Evolutionary conservation across 805 yeast genomes (phyloP).

Genomic region (Candida parachauliodes): DNA sequence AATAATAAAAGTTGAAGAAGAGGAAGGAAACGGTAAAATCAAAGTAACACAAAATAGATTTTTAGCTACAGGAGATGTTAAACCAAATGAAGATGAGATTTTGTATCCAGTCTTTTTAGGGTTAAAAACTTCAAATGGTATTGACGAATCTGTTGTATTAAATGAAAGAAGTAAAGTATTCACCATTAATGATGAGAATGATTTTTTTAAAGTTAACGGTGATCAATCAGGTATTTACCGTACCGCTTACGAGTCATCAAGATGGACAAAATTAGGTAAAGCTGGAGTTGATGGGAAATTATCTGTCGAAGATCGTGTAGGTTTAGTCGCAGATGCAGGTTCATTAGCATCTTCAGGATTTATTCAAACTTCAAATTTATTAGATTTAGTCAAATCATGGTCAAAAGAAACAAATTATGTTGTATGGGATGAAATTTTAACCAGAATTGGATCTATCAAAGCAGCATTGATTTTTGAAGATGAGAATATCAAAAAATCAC

Average conservation of each 20-base stretch:
- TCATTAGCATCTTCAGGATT: slow-evolving; percentile 70
- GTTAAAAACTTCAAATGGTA: slow-evolving; percentile 54
- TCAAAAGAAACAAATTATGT: slow-evolving; percentile 56
- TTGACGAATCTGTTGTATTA: slow-evolving; percentile 57
- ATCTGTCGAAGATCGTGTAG: slow-evolving; percentile 74
- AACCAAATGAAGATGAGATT: slow-evolving; percentile 66
- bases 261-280: slow-evolving; percentile 66
- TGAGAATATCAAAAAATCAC: slow-evolving; percentile 41
- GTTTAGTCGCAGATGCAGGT: slow-evolving; percentile 76
- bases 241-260: slow-evolving; percentile 63
- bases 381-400: slow-evolving; percentile 60
- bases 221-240: slow-evolving; percentile 75
- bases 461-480: slow-evolving; percentile 56
- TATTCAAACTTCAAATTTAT: slow-evolving; percentile 57
- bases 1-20: slow-evolving; percentile 56
- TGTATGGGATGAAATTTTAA: slow-evolving; percentile 62
- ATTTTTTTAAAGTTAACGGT: slow-evolving; percentile 67
- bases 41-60: slow-evolving; percentile 69
- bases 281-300: slow-evolving; percentile 56
- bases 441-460: slow-evolving; percentile 46
- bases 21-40: slow-evolving; percentile 49
- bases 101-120: slow-evolving; percentile 70
- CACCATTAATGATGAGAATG: slow-evolving; percentile 34
- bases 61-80: slow-evolving; percentile 74
- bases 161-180: slow-evolving; percentile 40